Evolutionary conservation across 495 filamentous ascomycete species (phyloP).

Genomic region (Xylaria cubensis): DNA sequence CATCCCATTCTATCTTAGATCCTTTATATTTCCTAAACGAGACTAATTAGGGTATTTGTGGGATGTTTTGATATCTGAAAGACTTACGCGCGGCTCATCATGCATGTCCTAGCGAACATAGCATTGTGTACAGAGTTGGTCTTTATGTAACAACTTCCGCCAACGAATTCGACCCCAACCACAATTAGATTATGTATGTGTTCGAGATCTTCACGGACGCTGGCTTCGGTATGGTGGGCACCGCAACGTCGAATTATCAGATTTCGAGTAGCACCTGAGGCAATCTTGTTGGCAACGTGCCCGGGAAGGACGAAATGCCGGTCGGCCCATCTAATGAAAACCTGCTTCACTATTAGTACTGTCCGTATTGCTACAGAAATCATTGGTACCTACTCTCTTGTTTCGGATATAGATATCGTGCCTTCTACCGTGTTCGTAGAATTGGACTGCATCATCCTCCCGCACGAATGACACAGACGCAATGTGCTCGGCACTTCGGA

Average conservation of each 20-base stretch:
- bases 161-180: conserved; percentile 66
- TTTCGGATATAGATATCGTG: conserved; percentile 73
- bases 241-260: conserved; percentile 67
- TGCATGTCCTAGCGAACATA: conserved; percentile 75
- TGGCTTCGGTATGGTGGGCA: conserved; percentile 64
- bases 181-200: conserved; percentile 83
- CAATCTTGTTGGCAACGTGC: conserved; percentile 71
- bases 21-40: conserved; percentile 68
- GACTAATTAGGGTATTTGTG: conserved; percentile 5
- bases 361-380: neutral
- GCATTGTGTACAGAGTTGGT: conserved; percentile 82
- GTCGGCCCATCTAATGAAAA: conserved; percentile 46
- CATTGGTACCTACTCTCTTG: conserved; percentile 62
- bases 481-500: conserved; percentile 65
- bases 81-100: conserved; percentile 70
- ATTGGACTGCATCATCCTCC: conserved; percentile 66
- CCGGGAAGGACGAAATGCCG: conserved; percentile 73
- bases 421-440: conserved; percentile 67
- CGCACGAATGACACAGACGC: conserved; percentile 76
- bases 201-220: conserved; percentile 76
- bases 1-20: conserved; percentile 72
- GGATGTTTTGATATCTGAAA: neutral
- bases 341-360: conserved; percentile 27
- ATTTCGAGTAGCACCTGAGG: conserved; percentile 78
- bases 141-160: conserved; percentile 66